Evolutionary conservation across 441 rosid species (phyloP).

Genomic region (Dalechampia spathulata): DNA sequence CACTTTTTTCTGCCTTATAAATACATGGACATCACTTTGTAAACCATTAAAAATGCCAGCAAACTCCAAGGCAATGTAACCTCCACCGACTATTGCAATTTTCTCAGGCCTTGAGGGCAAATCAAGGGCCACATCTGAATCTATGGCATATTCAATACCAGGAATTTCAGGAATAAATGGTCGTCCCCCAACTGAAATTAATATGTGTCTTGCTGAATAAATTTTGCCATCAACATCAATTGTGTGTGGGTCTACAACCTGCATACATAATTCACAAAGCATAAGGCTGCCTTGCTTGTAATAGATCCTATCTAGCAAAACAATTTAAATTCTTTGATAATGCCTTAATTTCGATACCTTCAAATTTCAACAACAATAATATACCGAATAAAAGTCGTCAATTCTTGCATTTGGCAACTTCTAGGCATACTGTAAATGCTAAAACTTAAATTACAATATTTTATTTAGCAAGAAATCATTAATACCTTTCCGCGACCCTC

Average conservation of each 20-base stretch:
- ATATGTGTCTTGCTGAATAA: constrained; percentile 58
- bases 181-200: constrained; percentile 81
- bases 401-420: too few species aligned
- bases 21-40: constrained; percentile 75
- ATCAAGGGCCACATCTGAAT: constrained; percentile 91
- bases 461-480: background rate
- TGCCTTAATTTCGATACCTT: too few species aligned
- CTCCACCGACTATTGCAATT: constrained; percentile 86
- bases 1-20: constrained; percentile 83
- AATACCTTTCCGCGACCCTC: constrained; percentile 97
- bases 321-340: background rate
- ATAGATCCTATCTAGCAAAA: background rate
- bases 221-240: constrained; percentile 75
- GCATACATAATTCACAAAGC: constrained; percentile 2
- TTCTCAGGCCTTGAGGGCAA: constrained; percentile 72
- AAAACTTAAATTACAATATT: too few species aligned
- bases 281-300: background rate
- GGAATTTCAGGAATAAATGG: constrained; percentile 86
- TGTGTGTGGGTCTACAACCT: constrained; percentile 82
- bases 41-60: constrained; percentile 86
- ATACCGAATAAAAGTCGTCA: too few species aligned
- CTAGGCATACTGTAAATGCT: too few species aligned
- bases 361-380: too few species aligned
- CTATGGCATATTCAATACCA: constrained; percentile 70
- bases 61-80: constrained; percentile 86